Evolutionary conservation across 176 grass and related monocot species (phyloP).

Genomic region (Eleusine coracana): DNA sequence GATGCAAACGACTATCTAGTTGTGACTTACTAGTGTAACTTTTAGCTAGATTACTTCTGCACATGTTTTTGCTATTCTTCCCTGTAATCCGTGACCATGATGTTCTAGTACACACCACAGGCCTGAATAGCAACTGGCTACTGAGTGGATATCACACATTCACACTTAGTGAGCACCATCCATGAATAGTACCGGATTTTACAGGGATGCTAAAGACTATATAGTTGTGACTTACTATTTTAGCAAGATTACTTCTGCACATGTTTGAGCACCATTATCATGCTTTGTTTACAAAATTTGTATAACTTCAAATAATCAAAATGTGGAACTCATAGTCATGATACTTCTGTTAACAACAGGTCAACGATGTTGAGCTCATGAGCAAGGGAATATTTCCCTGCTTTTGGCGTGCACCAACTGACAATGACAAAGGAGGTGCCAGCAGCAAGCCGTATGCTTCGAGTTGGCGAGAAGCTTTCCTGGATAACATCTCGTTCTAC

Average conservation of each 20-base stretch:
- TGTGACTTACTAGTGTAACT: neutral
- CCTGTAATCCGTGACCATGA: no score
- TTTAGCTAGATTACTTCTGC: neutral
- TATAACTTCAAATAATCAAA: neutral
- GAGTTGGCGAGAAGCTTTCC: slow-evolving; percentile 68
- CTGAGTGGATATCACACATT: neutral
- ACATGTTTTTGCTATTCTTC: neutral
- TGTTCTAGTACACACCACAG: no score
- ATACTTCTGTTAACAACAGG: slow-evolving; percentile 44
- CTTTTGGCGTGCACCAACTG: slow-evolving; percentile 86
- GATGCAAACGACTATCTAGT: neutral
- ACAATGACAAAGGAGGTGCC: slow-evolving; percentile 89
- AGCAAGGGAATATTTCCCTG: slow-evolving; percentile 81
- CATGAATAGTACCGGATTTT: slow-evolving; percentile 10
- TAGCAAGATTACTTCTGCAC: neutral
- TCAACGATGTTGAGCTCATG: slow-evolving; percentile 54
- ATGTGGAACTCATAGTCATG: neutral
- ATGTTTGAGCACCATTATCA: neutral
- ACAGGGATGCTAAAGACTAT: neutral
- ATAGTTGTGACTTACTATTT: neutral
- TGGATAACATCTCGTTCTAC: slow-evolving; percentile 58
- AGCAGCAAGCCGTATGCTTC: slow-evolving; percentile 51
- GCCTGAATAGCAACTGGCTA: neutral
- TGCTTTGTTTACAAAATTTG: neutral
- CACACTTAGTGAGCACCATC: neutral